Base-by-base conservation (phyloP, 2,329 filamentous ascomycete species). In the Arachnomyces sp. region DNA sequence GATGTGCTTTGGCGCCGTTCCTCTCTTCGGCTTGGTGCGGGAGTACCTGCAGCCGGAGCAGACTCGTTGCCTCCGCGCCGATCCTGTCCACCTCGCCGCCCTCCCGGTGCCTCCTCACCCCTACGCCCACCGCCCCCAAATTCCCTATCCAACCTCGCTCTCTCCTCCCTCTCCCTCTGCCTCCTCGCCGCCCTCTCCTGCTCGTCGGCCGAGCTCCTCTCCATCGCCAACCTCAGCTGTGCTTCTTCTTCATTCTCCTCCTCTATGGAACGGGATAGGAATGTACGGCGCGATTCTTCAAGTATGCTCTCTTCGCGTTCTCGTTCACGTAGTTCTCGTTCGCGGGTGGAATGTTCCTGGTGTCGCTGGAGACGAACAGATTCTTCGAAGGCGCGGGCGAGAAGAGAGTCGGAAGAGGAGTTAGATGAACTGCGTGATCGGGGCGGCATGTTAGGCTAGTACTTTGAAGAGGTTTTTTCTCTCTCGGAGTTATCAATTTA, bases 321-420 rank as follows among this genome's bases (percentile, higher is more conserved):
- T 6, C 21, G 35, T 4, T 31, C 7, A 3, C n/a, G 28, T 16
- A 15, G 17, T 18, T 38, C 17, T 1, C 31, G 28, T 4, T 44
- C 42, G 4, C 42, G 31, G n/a, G 34, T 4, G 11, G 11, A 16
- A n/a, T 28, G 43, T 21, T 42, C 40, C n/a, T 42, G 45, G 17
- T 39, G 11, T 32, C 44, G 36, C 14, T 39, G 39, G 4, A 48
- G 8, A 16, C 25, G 38, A 11, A 45, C 25, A 14, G 36, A 45
- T 29, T 45, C 45, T 31, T 44, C 40, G 28, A 48, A 34, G n/a
- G 45, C 45, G 7, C 28, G 33, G 8, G 40, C 34, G 31, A 49
- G 45, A 9, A 25, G 21, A 9, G 21, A 25, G 21, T 25, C 21
- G 21, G 5, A 5, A 5, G 21, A 25, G 21, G 21, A 25, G 21